Evolutionary conservation across 306 rosid genomes (phyloP).

Genomic region (Medicago ruthenica): DNA sequence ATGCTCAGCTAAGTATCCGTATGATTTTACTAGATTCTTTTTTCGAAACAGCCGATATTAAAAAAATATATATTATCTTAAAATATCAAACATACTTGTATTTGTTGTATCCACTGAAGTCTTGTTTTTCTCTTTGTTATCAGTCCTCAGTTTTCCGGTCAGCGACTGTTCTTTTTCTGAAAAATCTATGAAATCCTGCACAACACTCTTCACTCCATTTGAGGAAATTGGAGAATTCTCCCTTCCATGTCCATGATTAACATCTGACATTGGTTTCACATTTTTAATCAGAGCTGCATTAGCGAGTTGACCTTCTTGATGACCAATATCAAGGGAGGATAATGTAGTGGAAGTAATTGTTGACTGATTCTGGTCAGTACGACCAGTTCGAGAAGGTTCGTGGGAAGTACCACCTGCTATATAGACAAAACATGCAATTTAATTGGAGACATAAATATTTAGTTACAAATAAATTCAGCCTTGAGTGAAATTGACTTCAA

Average conservation of each 20-base stretch:
- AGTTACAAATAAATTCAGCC: not conserved
- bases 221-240: slow-evolving; percentile 29
- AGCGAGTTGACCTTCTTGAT: slow-evolving; percentile 18
- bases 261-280: not conserved
- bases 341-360: slow-evolving; percentile 13
- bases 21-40: not conserved
- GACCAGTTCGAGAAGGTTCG: slow-evolving; percentile 32
- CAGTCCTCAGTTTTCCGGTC: not conserved
- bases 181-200: slow-evolving; percentile 6
- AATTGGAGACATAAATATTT: slow-evolving; percentile 8
- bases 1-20: not conserved
- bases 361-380: slow-evolving; percentile 32
- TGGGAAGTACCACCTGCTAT: slow-evolving; percentile 24
- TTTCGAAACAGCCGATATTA: not conserved
- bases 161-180: slow-evolving; percentile 6
- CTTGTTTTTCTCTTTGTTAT: slow-evolving; percentile 27
- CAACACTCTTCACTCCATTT: slow-evolving; percentile 23
- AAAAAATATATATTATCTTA: slow-evolving; percentile 1
- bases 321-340: slow-evolving; percentile 33
- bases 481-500: not conserved
- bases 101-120: slow-evolving; percentile 32
- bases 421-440: slow-evolving; percentile 8
- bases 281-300: slow-evolving; percentile 18
- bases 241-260: slow-evolving; percentile 33
- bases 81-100: slow-evolving; percentile 39